A percentile compares a stretch with the other conserved stretches of the same genome.
phyloP scores from a whole-genome alignment of 345 rosid genomes.

The Xanthoceras sorbifolium region DNA sequence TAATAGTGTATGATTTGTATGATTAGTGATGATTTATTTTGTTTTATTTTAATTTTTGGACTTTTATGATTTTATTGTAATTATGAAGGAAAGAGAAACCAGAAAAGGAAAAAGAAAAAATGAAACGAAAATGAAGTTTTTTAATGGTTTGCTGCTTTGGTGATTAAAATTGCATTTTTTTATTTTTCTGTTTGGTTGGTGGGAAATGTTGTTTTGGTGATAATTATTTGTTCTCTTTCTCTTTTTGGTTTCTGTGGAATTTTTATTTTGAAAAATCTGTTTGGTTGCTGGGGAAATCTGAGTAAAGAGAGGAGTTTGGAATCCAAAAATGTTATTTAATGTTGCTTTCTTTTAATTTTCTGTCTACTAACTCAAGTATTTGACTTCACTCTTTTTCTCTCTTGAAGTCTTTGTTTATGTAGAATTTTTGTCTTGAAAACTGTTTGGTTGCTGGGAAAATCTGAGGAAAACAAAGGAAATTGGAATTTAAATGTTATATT shows the following conservation, averaged over 20 bases:
- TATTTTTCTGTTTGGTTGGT: neutral
- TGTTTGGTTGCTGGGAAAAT: neutral
- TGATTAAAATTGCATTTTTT: neutral
- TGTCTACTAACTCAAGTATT: neutral
- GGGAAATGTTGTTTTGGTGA: neutral
- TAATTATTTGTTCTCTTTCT: neutral
- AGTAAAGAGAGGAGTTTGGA: neutral
- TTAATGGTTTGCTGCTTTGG: neutral
- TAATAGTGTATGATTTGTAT: neutral
- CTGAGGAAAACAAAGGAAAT: neutral
- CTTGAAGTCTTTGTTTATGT: neutral
- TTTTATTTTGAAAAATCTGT: neutral
- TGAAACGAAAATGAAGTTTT: neutral
- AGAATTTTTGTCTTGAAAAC: neutral
- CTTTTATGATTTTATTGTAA: neutral
- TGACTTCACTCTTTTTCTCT: neutral
- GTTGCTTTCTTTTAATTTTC: neutral
- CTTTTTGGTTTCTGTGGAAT: neutral
- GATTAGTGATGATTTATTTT: slow-evolving; percentile 14
- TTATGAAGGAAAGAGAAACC: neutral
- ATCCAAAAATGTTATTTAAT: neutral
- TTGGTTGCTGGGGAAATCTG: neutral
- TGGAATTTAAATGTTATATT: neutral
- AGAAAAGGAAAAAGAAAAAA: neutral
- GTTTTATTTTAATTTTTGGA: neutral